Evolutionary conservation across 768 basidiomycete genomes (phyloP), one percentile per base, ranked within the genome.

Genomic region (Mycena metata): DNA sequence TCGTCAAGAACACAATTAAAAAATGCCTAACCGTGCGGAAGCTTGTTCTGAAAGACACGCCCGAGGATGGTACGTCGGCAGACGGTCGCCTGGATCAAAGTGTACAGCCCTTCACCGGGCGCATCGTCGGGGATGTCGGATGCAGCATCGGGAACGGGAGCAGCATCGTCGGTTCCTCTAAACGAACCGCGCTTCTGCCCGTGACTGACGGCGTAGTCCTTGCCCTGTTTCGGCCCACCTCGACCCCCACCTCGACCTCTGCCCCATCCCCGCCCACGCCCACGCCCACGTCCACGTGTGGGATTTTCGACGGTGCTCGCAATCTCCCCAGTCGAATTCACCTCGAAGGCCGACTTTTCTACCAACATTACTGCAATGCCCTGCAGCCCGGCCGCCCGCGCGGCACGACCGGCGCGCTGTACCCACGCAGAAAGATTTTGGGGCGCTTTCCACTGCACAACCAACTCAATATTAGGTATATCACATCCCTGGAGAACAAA

Each of bases 361-460:
- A 76, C 77, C 6, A 80, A 54, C 43, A 80, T 64, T 2, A 79
- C 70, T 7, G 79, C 78, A 3, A 78, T 59, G 0, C 79, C 79
- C 4, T 26, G 56, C 4, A 56, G 30, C 1, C 72, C 68, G 0
- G 49, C 43, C 0, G 64, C 74, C 0, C 79, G 70, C 11, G 77
- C 81, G 0, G 79, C 79, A 4, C 79, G 69, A 0, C 80, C 80
- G 0, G 79, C 80, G 2, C 79, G 72, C 60, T 81, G 81, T 0
- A 81, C 71, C 45, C 73, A 83, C 21, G 74, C 66, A 0, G 78
- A 81, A 0, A 81, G 36, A 9, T 72, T 73, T 3, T 63, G 23
- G 0, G 82, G 77, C 0, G 76, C 36, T 35, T 80, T 82, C 81
- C 81, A 83, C 47, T 82, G 81, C 0, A 82, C 77, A 2, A 82